phyloP scores from a whole-genome alignment of 176 grass and related monocot genomes.

The Zoysia japonica region DNA sequence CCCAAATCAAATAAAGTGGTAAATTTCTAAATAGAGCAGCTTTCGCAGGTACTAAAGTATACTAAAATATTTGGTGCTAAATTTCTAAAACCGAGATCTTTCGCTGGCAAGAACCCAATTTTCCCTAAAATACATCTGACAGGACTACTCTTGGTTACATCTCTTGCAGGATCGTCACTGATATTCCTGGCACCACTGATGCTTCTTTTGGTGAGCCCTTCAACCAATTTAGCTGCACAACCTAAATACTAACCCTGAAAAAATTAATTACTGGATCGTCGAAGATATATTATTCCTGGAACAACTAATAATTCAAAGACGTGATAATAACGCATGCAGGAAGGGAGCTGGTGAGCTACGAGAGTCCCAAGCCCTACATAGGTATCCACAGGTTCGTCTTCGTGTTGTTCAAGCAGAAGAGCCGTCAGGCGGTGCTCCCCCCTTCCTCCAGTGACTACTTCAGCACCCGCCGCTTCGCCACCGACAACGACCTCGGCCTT shows the following conservation, averaged over 20 bases:
- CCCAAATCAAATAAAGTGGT: too few relatives aligned
- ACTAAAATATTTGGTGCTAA: too few relatives aligned
- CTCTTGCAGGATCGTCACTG: slow-evolving; percentile 74
- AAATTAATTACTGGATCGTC: neutral
- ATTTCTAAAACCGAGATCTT: too few relatives aligned
- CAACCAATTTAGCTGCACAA: neutral
- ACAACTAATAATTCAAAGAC: too few relatives aligned
- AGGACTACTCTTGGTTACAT: neutral
- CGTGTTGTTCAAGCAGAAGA: slow-evolving; percentile 67
- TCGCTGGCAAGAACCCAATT: too few relatives aligned
- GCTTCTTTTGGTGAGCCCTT: slow-evolving; percentile 67
- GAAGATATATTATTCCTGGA: neutral
- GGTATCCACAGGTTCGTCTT: slow-evolving; percentile 74
- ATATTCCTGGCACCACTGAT: slow-evolving; percentile 93
- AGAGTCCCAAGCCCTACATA: slow-evolving; percentile 62
- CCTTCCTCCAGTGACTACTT: slow-evolving; percentile 56
- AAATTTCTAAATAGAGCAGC: too few relatives aligned
- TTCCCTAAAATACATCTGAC: slow-evolving; percentile 30
- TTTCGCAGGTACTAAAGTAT: too few relatives aligned
- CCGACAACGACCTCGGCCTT: slow-evolving; percentile 56
- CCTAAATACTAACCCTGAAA: neutral
- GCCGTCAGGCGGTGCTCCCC: slow-evolving; percentile 44
- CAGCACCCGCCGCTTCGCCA: slow-evolving; percentile 60
- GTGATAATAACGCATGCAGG: slow-evolving; percentile 37
- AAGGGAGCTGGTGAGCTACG: slow-evolving; percentile 59